These are phyloP conservation scores for Trichoderma atrobrunneum DNA, from an alignment of 2,329 filamentous ascomycete genomes.

Conservation along the genomic window DNA sequence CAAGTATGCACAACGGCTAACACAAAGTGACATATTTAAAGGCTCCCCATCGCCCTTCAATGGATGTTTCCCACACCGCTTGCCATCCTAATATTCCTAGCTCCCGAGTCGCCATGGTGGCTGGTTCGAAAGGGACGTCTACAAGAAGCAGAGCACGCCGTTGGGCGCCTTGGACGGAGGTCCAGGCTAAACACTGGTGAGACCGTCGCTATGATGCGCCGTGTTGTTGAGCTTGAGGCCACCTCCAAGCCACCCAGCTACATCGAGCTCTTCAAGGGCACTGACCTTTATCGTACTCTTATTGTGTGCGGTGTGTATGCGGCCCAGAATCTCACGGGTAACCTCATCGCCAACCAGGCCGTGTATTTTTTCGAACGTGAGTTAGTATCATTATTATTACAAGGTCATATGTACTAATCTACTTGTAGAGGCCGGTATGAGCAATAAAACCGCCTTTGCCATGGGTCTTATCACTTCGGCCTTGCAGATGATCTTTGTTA, in stretches of 20 bases:
- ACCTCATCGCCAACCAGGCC: not conserved
- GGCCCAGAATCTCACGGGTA: not conserved
- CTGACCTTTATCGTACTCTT: not conserved
- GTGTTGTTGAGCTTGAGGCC: not conserved
- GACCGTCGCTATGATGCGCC: not conserved
- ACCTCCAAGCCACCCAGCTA: not conserved
- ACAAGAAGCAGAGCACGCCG: not conserved
- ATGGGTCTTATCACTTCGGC: not conserved
- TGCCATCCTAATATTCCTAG: not conserved
- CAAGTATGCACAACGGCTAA: not conserved
- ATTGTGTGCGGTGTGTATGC: slow-evolving; percentile 3
- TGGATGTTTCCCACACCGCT: slow-evolving; percentile 2
- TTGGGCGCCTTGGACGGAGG: not conserved
- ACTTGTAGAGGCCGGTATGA: not conserved
- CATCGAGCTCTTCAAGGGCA: not conserved
- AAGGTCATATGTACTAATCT: not conserved
- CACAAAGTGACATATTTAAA: not conserved
- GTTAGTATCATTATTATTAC: not conserved
- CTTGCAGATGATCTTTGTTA: slow-evolving; percentile 3
- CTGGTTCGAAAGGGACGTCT: not conserved
- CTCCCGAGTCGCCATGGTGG: not conserved
- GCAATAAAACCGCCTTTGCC: not conserved
- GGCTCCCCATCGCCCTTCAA: not conserved
- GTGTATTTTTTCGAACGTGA: slow-evolving; percentile 1
- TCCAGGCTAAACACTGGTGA: not conserved